Percentiles rank a stretch among this genome's conserved stretches.
These are phyloP conservation scores for Jacaranda mimosifolia DNA, from an alignment of 257 asterid genomes.

Conservation along the genomic window DNA sequence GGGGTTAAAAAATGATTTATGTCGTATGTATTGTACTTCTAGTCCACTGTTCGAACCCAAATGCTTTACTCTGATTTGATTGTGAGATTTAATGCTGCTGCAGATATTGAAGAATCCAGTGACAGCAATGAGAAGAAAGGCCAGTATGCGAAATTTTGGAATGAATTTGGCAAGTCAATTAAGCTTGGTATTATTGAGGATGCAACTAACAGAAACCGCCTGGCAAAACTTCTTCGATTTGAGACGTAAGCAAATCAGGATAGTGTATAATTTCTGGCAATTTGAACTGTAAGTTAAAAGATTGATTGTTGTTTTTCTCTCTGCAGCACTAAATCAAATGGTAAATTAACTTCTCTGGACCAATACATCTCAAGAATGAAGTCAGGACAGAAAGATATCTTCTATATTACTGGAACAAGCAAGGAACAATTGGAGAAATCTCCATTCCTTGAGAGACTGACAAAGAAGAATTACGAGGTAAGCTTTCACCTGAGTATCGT, in stretches of 20 bases:
- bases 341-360: slow-evolving; percentile 88
- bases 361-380: slow-evolving; percentile 96
- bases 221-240: slow-evolving; percentile 88
- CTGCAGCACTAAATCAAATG: slow-evolving; percentile 88
- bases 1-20: too few relatives aligned
- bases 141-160: slow-evolving; percentile 86
- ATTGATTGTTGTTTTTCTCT: slow-evolving; percentile 20
- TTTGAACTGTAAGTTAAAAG: not conserved
- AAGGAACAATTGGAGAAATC: slow-evolving; percentile 97
- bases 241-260: slow-evolving; percentile 62
- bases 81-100: slow-evolving; percentile 26
- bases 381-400: slow-evolving; percentile 93
- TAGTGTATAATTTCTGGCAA: not conserved
- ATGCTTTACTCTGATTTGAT: slow-evolving; percentile 52
- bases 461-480: slow-evolving; percentile 92
- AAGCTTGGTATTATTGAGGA: slow-evolving; percentile 94
- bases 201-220: slow-evolving; percentile 87
- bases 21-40: slow-evolving; percentile 8
- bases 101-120: slow-evolving; percentile 81
- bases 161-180: slow-evolving; percentile 92
- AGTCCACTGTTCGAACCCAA: not conserved
- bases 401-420: slow-evolving; percentile 90
- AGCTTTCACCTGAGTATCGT: not conserved
- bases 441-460: slow-evolving; percentile 93
- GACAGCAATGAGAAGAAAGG: slow-evolving; percentile 84